Base-by-base conservation (phyloP, 1,284 basidiomycete species). In the Wolfiporia cocos region DNA sequence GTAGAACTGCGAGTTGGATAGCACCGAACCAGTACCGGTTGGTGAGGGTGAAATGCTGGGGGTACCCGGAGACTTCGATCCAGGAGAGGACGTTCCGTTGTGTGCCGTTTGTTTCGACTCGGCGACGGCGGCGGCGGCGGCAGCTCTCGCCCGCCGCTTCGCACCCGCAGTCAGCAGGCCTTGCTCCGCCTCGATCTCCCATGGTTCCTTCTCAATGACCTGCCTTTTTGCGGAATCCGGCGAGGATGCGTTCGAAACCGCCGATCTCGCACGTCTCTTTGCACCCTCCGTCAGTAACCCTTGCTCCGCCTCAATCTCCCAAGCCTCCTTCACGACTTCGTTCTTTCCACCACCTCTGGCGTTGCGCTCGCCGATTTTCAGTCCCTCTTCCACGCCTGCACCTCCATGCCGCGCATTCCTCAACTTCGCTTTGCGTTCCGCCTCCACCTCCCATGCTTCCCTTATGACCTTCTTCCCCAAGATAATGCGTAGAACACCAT, bases 361-460 rank as follows among this genome's bases (percentile, higher is more conserved):
- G 4, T 3, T 20, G 3, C 38, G 17, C 2, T 34, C 15, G 11
- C 45, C 45, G 18, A 39, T 34, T 19, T 32, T 24, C 3, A 43
- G 18, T 5, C 42, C 38, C 14, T 40, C 44, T 21, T 46, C 49
- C 7, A 37, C 38, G 5, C 33, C 44, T 9, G 40, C 30, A 24
- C 30, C 30, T 10, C 23, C 37, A 0, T 42, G 42, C 3, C 52
- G 49, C 12, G 31, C 33, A 5, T 4, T 18, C 9, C 56, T 51
- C 12, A 54, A 43, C 46, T 70, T 74, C 14, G 66, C 56, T 42
- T 73, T 69, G 32, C 68, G 66, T 50, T 88, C 86, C 9, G 77
- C 66, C 55, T 85, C 84, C 15, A 89, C 53, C 58, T 89, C 86
- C 86, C 86, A 88, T 23, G 73, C 59, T 59, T 89, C 86, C 52